A percentile compares a stretch with the other conserved stretches of the same genome.
Conservation (phyloP, 352 stramenopile species). For the Halophytophthora polymorphica region DNA sequence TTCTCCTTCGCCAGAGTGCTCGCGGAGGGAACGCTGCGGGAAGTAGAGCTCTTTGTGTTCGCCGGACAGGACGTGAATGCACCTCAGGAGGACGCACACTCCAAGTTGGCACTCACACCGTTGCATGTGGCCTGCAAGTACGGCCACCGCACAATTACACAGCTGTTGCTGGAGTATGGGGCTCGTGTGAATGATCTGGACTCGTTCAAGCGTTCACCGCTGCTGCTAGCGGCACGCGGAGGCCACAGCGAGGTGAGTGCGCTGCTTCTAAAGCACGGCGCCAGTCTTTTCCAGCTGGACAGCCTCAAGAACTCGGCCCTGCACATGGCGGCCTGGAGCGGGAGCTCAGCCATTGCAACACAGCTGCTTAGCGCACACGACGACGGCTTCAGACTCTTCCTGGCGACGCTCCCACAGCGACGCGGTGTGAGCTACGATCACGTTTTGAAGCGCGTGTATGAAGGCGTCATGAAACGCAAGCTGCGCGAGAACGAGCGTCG, state of each 20-base stretch:
- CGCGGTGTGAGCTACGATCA: constrained; percentile 28
- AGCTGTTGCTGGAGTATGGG: constrained; percentile 45
- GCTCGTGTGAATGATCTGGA: constrained; percentile 45
- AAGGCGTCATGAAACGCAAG: constrained; percentile 51
- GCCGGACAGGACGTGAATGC: constrained; percentile 61
- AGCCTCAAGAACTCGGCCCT: constrained; percentile 66
- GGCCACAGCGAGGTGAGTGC: constrained; percentile 47
- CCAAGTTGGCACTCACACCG: constrained; percentile 35
- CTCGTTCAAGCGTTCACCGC: constrained; percentile 48
- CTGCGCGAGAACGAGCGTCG: constrained; percentile 61
- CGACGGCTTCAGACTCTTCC: constrained; percentile 41
- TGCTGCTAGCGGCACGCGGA: constrained; percentile 58
- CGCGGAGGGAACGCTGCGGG: constrained; percentile 32
- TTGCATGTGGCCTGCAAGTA: constrained; percentile 57
- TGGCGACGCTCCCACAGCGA: constrained; percentile 33
- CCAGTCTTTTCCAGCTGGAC: constrained; percentile 47
- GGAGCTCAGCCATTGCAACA: constrained; percentile 32
- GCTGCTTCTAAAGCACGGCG: constrained; percentile 38
- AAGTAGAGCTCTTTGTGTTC: constrained; percentile 66
- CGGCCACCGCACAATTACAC: constrained; percentile 36
- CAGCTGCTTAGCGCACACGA: constrained; percentile 49
- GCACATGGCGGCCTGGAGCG: constrained; percentile 64
- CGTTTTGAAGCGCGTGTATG: constrained; percentile 39
- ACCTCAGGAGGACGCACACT: constrained; percentile 28
- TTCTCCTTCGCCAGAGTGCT: constrained; percentile 54